Evolutionary conservation across 202 grass and related monocot species (phyloP).

Genomic region (Zizania palustris): DNA sequence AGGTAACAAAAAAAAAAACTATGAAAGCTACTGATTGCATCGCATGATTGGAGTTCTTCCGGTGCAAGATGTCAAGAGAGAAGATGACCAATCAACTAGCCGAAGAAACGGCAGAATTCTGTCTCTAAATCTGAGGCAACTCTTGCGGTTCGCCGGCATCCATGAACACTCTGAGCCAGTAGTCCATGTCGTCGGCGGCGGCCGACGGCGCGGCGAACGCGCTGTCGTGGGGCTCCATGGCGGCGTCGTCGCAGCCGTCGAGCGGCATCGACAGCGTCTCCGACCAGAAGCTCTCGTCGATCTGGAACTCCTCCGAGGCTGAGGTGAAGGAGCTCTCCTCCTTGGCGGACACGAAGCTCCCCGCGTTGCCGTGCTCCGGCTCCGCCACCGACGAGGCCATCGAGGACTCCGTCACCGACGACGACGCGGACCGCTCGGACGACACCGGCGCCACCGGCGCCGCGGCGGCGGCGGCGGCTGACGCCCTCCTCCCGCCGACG

Average conservation of each 20-base stretch:
- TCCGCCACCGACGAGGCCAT: constrained; percentile 34
- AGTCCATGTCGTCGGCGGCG: constrained; percentile 71
- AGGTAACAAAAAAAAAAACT: constrained; percentile 41
- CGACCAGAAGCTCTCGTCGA: constrained; percentile 66
- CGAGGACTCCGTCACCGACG: constrained; percentile 51
- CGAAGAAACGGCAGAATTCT: constrained; percentile 21
- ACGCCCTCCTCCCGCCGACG: not conserved
- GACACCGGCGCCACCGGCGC: constrained; percentile 20
- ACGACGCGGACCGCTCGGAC: constrained; percentile 44
- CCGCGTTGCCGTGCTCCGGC: constrained; percentile 41
- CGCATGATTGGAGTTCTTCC: constrained; percentile 23
- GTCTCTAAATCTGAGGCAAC: constrained; percentile 58
- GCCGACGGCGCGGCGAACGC: constrained; percentile 3
- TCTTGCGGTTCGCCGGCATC: constrained; percentile 55
- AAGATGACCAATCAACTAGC: constrained; percentile 54
- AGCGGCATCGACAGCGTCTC: constrained; percentile 52
- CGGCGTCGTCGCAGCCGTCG: constrained; percentile 27
- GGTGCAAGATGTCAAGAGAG: constrained; percentile 38
- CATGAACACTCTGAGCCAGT: constrained; percentile 79
- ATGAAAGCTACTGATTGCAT: constrained; percentile 20
- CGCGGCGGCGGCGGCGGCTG: not conserved
- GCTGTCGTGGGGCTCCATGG: constrained; percentile 16
- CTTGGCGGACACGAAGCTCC: constrained; percentile 43
- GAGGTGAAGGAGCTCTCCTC: constrained; percentile 73
- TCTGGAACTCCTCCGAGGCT: constrained; percentile 56